phyloP scores from a whole-genome alignment of 2,329 filamentous ascomycete species.

The Trichoderma polysporum region DNA sequence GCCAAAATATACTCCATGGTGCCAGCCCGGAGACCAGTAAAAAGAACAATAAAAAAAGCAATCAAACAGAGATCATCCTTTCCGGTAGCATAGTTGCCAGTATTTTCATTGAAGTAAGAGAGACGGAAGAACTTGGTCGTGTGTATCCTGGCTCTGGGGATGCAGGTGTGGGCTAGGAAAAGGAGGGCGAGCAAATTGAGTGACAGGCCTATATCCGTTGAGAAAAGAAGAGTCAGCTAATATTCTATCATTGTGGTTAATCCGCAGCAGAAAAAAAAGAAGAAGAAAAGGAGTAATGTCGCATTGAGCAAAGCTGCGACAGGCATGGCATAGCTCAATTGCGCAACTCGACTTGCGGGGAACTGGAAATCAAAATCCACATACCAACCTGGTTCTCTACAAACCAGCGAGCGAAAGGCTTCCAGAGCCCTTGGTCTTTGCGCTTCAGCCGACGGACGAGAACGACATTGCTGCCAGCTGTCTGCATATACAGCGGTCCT shows the following conservation, averaged over 20 bases:
- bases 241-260: neutral
- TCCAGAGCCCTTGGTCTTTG: slow-evolving; percentile 62
- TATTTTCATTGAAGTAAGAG: slow-evolving; percentile 73
- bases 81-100: slow-evolving; percentile 72
- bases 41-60: slow-evolving; percentile 73
- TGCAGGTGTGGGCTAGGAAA: slow-evolving; percentile 75
- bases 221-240: neutral
- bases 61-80: slow-evolving; percentile 78
- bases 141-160: slow-evolving; percentile 74
- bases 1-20: slow-evolving; percentile 84
- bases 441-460: slow-evolving; percentile 58
- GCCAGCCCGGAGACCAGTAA: slow-evolving; percentile 81
- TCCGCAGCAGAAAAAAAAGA: slow-evolving; percentile 10
- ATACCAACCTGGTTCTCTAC: slow-evolving; percentile 79
- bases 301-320: neutral
- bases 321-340: neutral
- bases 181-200: slow-evolving; percentile 83
- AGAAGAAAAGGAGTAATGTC: neutral
- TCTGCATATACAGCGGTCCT: slow-evolving; percentile 59
- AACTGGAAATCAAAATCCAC: slow-evolving; percentile 27
- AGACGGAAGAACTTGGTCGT: slow-evolving; percentile 88
- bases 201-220: slow-evolving; percentile 61
- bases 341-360: neutral
- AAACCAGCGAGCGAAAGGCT: slow-evolving; percentile 65
- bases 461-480: slow-evolving; percentile 50